Evolutionary conservation across 2,329 filamentous ascomycete species (phyloP).

Genomic region (Penicillium sp.): DNA sequence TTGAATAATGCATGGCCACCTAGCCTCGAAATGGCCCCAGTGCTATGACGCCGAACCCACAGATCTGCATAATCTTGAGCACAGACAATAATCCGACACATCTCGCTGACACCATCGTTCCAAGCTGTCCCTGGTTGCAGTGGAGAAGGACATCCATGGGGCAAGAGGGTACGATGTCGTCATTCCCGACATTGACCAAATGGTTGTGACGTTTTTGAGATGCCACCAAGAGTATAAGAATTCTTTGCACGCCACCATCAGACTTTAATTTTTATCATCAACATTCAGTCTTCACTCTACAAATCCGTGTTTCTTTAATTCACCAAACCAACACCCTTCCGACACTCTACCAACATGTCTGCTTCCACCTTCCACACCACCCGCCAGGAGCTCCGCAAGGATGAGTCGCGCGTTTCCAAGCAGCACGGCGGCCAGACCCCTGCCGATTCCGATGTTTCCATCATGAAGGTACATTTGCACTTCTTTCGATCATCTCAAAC

Average conservation of each 20-base stretch:
- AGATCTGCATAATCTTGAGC: not conserved
- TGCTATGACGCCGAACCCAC: slow-evolving; percentile 4
- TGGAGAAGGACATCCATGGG: slow-evolving; percentile 8
- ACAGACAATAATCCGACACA: not conserved
- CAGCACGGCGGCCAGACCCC: slow-evolving; percentile 44
- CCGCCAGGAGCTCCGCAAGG: slow-evolving; percentile 49
- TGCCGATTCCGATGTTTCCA: slow-evolving; percentile 45
- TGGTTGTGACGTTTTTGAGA: not conserved
- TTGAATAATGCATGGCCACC: not conserved
- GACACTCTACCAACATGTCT: slow-evolving; percentile 19
- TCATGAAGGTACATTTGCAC: slow-evolving; percentile 43
- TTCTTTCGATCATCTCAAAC: too few relatives aligned
- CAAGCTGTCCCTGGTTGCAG: not conserved
- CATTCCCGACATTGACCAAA: slow-evolving; percentile 12
- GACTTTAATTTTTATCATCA: not conserved
- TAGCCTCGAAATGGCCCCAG: not conserved
- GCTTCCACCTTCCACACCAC: slow-evolving; percentile 50
- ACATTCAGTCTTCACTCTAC: not conserved
- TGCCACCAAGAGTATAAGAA: not conserved
- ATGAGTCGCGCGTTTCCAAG: slow-evolving; percentile 43
- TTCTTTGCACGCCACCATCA: not conserved
- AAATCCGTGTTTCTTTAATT: not conserved
- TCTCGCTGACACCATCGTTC: not conserved
- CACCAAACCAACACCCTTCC: not conserved
- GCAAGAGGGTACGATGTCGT: slow-evolving; percentile 15